phyloP scores from a whole-genome alignment of 163 green algal genomes.

The Volvox carteri region DNA sequence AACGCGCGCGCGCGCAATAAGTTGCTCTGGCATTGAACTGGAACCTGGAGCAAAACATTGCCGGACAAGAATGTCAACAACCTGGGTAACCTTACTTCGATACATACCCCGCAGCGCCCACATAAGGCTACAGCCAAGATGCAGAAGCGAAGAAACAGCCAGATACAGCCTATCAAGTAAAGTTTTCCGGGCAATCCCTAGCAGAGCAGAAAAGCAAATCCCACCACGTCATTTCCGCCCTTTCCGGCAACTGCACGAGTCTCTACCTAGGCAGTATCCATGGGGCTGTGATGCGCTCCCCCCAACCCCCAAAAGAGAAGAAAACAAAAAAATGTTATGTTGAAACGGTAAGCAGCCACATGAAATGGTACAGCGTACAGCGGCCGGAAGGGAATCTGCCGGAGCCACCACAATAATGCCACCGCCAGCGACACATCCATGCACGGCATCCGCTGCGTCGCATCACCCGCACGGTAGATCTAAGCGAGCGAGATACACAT shows the following conservation, averaged over 20 bases:
- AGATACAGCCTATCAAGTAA: not conserved
- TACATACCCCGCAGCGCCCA: not conserved
- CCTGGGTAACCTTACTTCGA: too few species aligned
- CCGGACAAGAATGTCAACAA: not conserved
- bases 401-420: not conserved
- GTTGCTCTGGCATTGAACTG: not conserved
- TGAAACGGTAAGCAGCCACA: slow-evolving; percentile 23
- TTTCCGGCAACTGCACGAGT: too few species aligned
- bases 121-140: not conserved
- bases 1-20: too few species aligned
- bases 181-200: not conserved
- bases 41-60: not conserved
- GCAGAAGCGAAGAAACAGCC: too few species aligned
- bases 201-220: not conserved
- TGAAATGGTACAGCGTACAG: slow-evolving; percentile 9
- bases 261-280: not conserved
- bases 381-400: not conserved
- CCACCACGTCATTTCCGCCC: not conserved
- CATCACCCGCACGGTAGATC: not conserved
- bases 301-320: too few species aligned
- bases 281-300: not conserved
- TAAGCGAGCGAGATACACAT: not conserved
- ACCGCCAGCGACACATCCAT: not conserved
- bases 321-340: not conserved
- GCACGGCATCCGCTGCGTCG: not conserved